Evolutionary conservation across 495 filamentous ascomycete species (phyloP), one percentile per base, ranked within the genome.

Genomic region (Penicillium mononematosum): DNA sequence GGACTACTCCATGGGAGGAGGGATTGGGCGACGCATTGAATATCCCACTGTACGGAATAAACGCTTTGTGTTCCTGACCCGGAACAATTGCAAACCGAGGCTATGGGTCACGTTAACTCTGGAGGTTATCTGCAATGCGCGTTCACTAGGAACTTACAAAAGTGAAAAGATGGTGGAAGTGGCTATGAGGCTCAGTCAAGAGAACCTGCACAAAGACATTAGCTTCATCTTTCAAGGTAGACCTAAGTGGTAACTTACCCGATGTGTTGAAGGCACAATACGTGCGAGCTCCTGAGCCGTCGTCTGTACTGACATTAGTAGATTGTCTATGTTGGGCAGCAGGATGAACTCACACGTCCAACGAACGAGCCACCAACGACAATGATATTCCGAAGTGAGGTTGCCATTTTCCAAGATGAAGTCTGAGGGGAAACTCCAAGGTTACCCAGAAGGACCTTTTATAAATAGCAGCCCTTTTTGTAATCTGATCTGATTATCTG

Each of bases 151-250:
- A 19, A 51, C 75, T 67, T 72, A 81, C 78, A 58, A 82, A 82
- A 29, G 77, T 75, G 51, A 82, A 82, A 1, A 82, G 62, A 56
- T 82, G 79, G 56, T 82, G 78, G 57, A 81, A 82, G 51, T 82
- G 79, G 25, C 75, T 81, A 57, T 82, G 79, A 0, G 76, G 69
- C 54, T 82, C 79, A 24, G 78, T 69, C 9, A 82, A 59, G 31
- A 82, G 70, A 7, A 82, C 68, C 75, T 81, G 55, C 17, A 39
- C 14, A 14, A n/a, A n/a, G 44, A 0, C 14, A 51, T 59, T 19
- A 55, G 19, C 27, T 19, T 47, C 19, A 0, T 32, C 4, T n/a
- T 43, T 3, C n/a, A 49, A n/a, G n/a, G 4, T 16, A 4, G 5
- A n/a, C 5, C 3, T 7, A 5, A 19, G 24, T 12, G 14, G 41